Evolutionary conservation across 306 rosid species (phyloP).

Genomic region (Vigna reflexopilosa): DNA sequence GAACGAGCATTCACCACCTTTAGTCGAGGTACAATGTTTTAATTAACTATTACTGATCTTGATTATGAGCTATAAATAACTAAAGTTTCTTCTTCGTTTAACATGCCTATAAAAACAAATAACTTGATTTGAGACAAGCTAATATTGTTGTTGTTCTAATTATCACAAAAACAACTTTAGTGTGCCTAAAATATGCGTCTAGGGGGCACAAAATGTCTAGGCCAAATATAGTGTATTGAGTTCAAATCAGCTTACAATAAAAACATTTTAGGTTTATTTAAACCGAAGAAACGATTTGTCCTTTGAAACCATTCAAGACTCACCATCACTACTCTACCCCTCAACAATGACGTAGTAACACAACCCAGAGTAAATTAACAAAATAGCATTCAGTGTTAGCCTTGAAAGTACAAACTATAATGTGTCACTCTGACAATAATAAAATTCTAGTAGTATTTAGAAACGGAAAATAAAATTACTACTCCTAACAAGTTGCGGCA

Average conservation of each 20-base stretch:
- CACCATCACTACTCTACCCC: not conserved
- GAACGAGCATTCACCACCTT: not conserved
- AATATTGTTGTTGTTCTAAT: not conserved
- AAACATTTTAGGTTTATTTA: not conserved
- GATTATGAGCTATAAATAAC: not conserved
- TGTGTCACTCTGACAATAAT: not conserved
- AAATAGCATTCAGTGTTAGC: constrained; percentile 2
- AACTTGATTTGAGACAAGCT: not conserved
- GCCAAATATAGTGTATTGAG: not conserved
- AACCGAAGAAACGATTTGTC: not conserved
- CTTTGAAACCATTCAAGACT: too few species aligned
- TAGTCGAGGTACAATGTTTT: not conserved
- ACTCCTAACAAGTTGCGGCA: not conserved
- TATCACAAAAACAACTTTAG: not conserved
- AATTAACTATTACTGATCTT: not conserved
- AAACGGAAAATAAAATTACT: not conserved
- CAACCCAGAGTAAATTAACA: not conserved
- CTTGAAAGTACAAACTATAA: not conserved
- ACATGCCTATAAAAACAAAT: too few species aligned
- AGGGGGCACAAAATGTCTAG: too few species aligned
- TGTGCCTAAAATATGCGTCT: too few species aligned
- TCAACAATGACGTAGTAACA: not conserved
- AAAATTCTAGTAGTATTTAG: not conserved
- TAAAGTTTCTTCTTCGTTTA: too few species aligned
- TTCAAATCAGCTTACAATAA: not conserved